A percentile compares a stretch with the other conserved stretches of the same genome.
Conservation (phyloP, 108 stramenopile genomes). For the Mayamaea pseudoterrestris region DNA sequence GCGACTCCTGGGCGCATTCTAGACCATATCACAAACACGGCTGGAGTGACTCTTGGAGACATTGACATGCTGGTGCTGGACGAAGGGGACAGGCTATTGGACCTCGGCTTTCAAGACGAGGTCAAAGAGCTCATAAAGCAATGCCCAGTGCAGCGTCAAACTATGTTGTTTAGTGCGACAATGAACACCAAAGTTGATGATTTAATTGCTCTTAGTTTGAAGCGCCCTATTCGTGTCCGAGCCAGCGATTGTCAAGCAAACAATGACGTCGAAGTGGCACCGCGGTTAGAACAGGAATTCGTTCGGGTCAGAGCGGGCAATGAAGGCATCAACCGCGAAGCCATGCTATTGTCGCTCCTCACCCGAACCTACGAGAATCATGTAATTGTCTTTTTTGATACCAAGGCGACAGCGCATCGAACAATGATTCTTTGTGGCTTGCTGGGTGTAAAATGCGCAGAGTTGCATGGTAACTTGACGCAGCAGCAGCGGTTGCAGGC, state of each 20-base stretch:
- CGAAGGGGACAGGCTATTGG: conserved; percentile 88
- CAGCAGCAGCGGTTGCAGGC: conserved; percentile 81
- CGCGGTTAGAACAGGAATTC: conserved; percentile 94
- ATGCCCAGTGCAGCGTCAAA: conserved; percentile 82
- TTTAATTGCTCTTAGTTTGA: conserved; percentile 77
- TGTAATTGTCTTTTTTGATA: conserved; percentile 93
- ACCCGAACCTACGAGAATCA: conserved; percentile 74
- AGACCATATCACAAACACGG: conserved; percentile 90
- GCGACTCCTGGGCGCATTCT: conserved; percentile 94
- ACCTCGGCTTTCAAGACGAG: conserved; percentile 95
- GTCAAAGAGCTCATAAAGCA: conserved; percentile 85
- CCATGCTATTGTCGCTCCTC: conserved; percentile 80
- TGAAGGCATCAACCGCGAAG: conserved; percentile 82
- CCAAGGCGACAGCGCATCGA: conserved; percentile 84
- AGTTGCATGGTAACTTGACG: conserved; percentile 93
- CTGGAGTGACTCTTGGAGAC: conserved; percentile 82
- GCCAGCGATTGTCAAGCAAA: conserved; percentile 45
- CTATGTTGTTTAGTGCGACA: conserved; percentile 96
- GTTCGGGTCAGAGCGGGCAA: conserved; percentile 73
- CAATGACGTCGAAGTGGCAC: conserved; percentile 72
- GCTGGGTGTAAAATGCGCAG: conserved; percentile 73
- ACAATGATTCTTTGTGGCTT: conserved; percentile 79
- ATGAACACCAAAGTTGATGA: conserved; percentile 93
- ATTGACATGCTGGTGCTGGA: conserved; percentile 80
- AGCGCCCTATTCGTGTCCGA: conserved; percentile 85